Conservation (phyloP, 2,329 filamentous ascomycete genomes). For the Diaporthe ilicicola region DNA sequence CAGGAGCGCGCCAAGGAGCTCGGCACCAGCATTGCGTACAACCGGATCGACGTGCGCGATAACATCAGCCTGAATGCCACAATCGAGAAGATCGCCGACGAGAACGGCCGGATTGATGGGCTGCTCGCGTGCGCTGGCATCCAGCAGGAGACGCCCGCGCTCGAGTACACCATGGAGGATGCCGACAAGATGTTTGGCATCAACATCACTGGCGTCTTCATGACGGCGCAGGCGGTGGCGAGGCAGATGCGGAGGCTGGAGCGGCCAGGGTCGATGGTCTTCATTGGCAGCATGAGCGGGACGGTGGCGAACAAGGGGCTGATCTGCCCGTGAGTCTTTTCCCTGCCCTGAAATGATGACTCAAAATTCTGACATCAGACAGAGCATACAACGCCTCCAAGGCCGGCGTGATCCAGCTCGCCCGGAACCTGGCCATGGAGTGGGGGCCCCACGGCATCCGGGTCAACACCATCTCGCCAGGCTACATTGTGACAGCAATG, state of each 20-base stretch:
- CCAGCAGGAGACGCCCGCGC: conserved; percentile 83
- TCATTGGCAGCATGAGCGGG: conserved; percentile 77
- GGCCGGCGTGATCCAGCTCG: conserved; percentile 76
- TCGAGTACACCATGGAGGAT: conserved; percentile 82
- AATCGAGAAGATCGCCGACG: conserved; percentile 72
- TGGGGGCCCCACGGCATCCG: conserved; percentile 79
- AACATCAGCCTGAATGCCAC: conserved; percentile 72
- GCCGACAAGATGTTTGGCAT: conserved; percentile 82
- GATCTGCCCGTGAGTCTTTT: conserved; percentile 65
- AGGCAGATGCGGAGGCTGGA: conserved; percentile 73
- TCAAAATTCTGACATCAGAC: neutral
- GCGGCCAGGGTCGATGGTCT: conserved; percentile 67
- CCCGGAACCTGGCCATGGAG: conserved; percentile 74
- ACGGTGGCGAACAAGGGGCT: conserved; percentile 70
- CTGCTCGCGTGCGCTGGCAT: conserved; percentile 76
- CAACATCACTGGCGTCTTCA: conserved; percentile 85
- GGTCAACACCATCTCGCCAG: conserved; percentile 83
- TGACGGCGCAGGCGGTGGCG: conserved; percentile 90
- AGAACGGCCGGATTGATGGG: conserved; percentile 79
- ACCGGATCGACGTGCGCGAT: conserved; percentile 82
- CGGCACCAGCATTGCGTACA: conserved; percentile 76
- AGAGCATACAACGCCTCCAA: conserved; percentile 81
- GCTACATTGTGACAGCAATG: conserved; percentile 86
- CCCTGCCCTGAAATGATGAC: neutral
- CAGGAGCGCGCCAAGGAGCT: conserved; percentile 72